Evolutionary conservation across 352 stramenopile genomes (phyloP).

Genomic region (Phytophthora constricta): DNA sequence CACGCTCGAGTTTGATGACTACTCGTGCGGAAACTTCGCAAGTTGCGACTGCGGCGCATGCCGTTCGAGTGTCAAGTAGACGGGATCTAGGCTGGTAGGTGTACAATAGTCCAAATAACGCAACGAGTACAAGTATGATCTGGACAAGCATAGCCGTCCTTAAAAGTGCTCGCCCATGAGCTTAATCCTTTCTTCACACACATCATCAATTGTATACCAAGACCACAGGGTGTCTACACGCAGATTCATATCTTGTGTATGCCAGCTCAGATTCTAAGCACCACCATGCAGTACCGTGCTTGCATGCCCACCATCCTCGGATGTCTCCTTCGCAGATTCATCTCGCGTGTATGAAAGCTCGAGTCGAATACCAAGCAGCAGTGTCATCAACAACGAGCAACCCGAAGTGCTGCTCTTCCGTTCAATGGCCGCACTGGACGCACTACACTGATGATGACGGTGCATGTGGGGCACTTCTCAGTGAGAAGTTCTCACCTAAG

Average conservation of each 20-base stretch:
- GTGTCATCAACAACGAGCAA: not conserved
- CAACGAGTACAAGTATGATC: constrained; percentile 9
- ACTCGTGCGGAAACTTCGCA: constrained; percentile 24
- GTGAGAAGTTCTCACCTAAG: too few relatives aligned
- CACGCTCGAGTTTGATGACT: constrained; percentile 27
- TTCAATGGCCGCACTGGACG: constrained; percentile 13
- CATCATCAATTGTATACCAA: too few relatives aligned
- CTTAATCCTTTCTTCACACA: too few relatives aligned
- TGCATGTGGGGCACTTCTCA: constrained; percentile 40
- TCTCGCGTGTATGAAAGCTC: not conserved
- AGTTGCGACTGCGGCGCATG: constrained; percentile 29
- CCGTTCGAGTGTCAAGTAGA: constrained; percentile 22
- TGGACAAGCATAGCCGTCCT: too few relatives aligned
- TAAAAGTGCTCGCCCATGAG: too few relatives aligned
- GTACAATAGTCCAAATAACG: constrained; percentile 21
- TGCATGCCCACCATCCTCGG: too few relatives aligned
- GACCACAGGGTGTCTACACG: too few relatives aligned
- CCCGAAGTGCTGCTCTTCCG: not conserved
- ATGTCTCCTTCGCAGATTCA: too few relatives aligned
- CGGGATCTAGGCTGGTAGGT: not conserved
- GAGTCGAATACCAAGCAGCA: not conserved
- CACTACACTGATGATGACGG: constrained; percentile 42
- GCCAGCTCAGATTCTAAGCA: too few relatives aligned
- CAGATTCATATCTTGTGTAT: too few relatives aligned
- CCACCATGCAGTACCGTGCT: too few relatives aligned